Base-by-base conservation (phyloP, 495 filamentous ascomycete species). In the Aspergillus kassunensis region DNA sequence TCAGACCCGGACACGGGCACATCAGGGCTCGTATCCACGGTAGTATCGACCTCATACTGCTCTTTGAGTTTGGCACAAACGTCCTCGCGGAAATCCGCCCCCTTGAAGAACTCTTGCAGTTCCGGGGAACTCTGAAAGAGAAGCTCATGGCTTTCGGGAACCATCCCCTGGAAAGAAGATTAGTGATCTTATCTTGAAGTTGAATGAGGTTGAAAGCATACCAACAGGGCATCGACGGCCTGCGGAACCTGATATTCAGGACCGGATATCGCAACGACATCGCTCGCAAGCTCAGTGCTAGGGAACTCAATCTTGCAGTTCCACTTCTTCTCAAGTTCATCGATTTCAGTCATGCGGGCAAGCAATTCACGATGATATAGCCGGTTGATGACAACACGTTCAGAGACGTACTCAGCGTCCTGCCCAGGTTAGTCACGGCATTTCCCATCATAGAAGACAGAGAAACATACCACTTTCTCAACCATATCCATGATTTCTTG, bases 401-500 rank as follows among this genome's bases (percentile, higher is more conserved):
- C 90, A 13, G 87, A 86, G 39, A 95, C 91, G 63, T 97, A 96
- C 71, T 99, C 93, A 16, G 92, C 92, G 66, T 97, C 93, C 78
- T 88, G n/a, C n/a, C n/a, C n/a, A n/a, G n/a, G n/a, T n/a, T n/a
- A n/a, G n/a, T n/a, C n/a, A n/a, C n/a, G n/a, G n/a, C n/a, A n/a
- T n/a, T n/a, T n/a, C n/a, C n/a, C n/a, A n/a, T n/a, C n/a, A n/a
- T n/a, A 27, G 21, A 27, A n/a, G 3, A 46, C 34, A 8, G 5
- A 31, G 31, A 36, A 46, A 75, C 82, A 73, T 74, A 88, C 85
- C 47, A 85, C 91, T 72, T 95, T 89, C 71, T 97, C 91, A 41
- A 98, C 93, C 93, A 97, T 97, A 61, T 96, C 92, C 78, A 99
- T 88, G 59, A 99, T 99, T 74, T 99, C 93, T 63, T 89, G 88